Evolutionary conservation across 352 stramenopile species (phyloP).

Genomic region (Phytophthora melonis): DNA sequence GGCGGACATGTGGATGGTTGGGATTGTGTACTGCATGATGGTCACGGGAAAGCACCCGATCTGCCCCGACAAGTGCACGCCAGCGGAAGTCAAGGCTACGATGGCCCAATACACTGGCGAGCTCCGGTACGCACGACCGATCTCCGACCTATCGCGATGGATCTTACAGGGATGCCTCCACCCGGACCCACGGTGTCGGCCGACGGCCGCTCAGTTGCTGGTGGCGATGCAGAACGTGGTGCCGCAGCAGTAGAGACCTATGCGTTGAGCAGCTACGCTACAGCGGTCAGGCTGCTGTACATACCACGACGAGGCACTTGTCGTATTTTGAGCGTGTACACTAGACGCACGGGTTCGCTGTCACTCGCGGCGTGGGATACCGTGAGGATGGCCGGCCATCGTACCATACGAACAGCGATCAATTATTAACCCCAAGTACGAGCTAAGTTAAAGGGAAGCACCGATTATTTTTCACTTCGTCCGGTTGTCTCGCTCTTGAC

Average conservation of each 20-base stretch:
- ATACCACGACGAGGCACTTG: conserved; percentile 46
- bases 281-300: conserved; percentile 45
- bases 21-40: conserved; percentile 82
- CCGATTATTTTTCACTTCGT: conserved; percentile 5
- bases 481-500: conserved; percentile 2
- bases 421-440: conserved; percentile 37
- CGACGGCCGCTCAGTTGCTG: conserved; percentile 67
- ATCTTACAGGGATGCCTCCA: conserved; percentile 78
- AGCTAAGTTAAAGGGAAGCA: conserved; percentile 30
- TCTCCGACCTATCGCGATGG: conserved; percentile 71
- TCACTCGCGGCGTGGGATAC: conserved; percentile 18
- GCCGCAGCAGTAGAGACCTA: conserved; percentile 39
- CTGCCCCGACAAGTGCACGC: conserved; percentile 64
- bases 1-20: conserved; percentile 87
- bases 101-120: conserved; percentile 46
- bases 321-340: conserved; percentile 67
- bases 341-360: conserved; percentile 48
- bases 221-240: conserved; percentile 58
- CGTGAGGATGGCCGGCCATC: conserved; percentile 21
- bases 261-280: conserved; percentile 36
- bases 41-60: conserved; percentile 83
- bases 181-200: conserved; percentile 68
- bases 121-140: conserved; percentile 47
- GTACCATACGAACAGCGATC: conserved; percentile 43
- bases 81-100: conserved; percentile 53